Base-by-base conservation (phyloP, 352 stramenopile species). In the Vaucheria bursata region DNA sequence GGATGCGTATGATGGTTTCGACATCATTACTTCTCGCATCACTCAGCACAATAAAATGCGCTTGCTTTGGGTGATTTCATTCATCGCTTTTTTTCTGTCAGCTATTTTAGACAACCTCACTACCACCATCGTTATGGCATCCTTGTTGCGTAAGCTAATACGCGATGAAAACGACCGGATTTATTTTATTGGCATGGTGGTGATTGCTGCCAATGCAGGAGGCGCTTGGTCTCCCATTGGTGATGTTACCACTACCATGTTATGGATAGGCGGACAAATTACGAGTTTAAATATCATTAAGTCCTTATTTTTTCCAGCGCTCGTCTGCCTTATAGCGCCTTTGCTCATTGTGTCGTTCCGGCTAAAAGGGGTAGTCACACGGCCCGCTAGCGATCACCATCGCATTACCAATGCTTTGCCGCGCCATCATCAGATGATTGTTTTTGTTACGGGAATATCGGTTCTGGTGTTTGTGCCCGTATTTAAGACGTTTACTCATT, bases 201-300 rank as follows among this genome's bases (percentile, higher is more conserved):
- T 92, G 18, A 87, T 92, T 38, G 88, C 88, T 40, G 87, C 88
- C 1, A 92, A 92, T 82, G 88, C 88, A 68, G 88, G 88, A 52
- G 87, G 87, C 71, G 88, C 90, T 34, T 92, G 88, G 88, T 91
- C 88, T 5, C 88, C 88, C 0, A 91, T 92, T 76, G 88, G 88
- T 74, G 88, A 92, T 84, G 87, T 92, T 49, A 92, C 88, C 5
- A 92, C 88, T 0, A 92, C 88, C 4, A 92, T 92, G 88, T 84
- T 92, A 50, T 92, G 88, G 88, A 92, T 92, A 32, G 90, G 89
- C 67, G 84, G 89, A 59, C 81, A 92, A 39, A 83, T 92, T 0
- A 88, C 86, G 0, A 90, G 87, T 0, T 74, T 91, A 38, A 88
- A 87, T 35, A 92, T 87, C 18, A 79, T 92, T 25, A 88, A 84